These are phyloP conservation scores for Pontederia crassipes DNA, from an alignment of 176 grass and related monocot species.

Conservation along the genomic window DNA sequence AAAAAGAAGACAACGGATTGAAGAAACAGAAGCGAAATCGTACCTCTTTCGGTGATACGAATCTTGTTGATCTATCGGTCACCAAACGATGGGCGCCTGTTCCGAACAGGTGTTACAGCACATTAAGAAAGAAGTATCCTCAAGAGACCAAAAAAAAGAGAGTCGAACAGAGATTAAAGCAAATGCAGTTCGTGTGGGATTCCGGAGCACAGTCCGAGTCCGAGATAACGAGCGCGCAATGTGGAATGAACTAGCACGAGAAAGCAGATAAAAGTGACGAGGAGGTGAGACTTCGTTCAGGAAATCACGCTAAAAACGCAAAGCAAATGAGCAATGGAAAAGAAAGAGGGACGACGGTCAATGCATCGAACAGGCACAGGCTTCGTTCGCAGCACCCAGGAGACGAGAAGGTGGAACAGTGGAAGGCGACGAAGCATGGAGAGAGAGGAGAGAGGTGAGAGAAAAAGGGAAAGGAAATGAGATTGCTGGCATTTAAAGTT, in stretches of 20 bases:
- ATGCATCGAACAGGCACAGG: too few species aligned
- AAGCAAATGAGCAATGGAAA: too few species aligned
- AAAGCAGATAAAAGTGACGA: too few species aligned
- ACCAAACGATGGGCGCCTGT: not conserved
- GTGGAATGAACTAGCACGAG: too few species aligned
- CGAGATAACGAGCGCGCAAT: too few species aligned
- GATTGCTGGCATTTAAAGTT: not conserved
- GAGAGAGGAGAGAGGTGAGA: conserved; percentile 29
- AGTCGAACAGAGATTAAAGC: not conserved
- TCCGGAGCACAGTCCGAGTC: too few species aligned
- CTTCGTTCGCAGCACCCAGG: too few species aligned
- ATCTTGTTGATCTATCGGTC: conserved; percentile 1
- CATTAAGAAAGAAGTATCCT: too few species aligned
- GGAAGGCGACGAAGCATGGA: conserved; percentile 18
- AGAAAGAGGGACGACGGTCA: too few species aligned
- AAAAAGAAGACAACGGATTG: not conserved
- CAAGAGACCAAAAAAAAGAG: not conserved
- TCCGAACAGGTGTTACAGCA: not conserved
- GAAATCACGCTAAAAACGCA: too few species aligned
- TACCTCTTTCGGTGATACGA: not conserved
- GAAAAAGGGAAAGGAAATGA: conserved; percentile 24
- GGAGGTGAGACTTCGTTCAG: too few species aligned
- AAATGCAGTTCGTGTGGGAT: too few species aligned
- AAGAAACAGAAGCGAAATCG: not conserved
- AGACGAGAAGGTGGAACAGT: conserved; percentile 21